Percentiles rank a stretch among this genome's conserved stretches.
Conservation (phyloP, 1,139 yeast species). For the Sugiyamaella novakii region DNA sequence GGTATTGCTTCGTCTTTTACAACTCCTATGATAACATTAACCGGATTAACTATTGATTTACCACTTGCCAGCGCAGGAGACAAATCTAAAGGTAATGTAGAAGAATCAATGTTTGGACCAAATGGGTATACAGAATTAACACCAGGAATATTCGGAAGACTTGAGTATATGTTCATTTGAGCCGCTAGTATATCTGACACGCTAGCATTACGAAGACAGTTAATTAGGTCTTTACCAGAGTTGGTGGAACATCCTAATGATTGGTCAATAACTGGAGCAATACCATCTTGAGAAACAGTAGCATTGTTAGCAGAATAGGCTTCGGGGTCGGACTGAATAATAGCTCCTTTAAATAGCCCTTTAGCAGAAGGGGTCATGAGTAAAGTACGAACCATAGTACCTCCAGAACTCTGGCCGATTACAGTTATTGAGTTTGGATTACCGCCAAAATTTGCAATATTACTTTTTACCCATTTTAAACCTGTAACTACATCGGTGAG, state of each 20-base stretch:
- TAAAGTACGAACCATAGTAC: constrained; percentile 37
- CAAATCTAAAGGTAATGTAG: constrained; percentile 30
- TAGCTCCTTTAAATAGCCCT: constrained; percentile 36
- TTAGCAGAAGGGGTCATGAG: constrained; percentile 30
- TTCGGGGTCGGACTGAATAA: constrained; percentile 41
- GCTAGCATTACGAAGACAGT: constrained; percentile 31
- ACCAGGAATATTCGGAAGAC: constrained; percentile 18
- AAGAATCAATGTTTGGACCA: constrained; percentile 38
- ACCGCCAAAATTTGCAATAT: constrained; percentile 44
- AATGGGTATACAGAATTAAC: constrained; percentile 34
- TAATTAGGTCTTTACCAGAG: constrained; percentile 1
- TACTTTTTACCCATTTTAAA: constrained; percentile 43
- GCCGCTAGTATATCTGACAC: constrained; percentile 29
- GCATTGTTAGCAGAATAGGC: constrained; percentile 32
- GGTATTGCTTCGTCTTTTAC: constrained; percentile 36
- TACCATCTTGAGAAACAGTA: constrained; percentile 28
- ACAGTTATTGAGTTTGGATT: constrained; percentile 41
- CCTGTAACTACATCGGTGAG: constrained; percentile 42
- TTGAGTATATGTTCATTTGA: constrained; percentile 23
- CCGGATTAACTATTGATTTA: constrained; percentile 29
- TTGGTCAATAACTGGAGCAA: constrained; percentile 24
- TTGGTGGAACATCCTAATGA: constrained; percentile 29
- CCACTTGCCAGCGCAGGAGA: constrained; percentile 29
- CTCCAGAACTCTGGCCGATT: constrained; percentile 47
- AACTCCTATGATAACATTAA: constrained; percentile 36